phyloP scores from a whole-genome alignment of 2,329 filamentous ascomycete genomes.

The Sporothrix globosa region DNA sequence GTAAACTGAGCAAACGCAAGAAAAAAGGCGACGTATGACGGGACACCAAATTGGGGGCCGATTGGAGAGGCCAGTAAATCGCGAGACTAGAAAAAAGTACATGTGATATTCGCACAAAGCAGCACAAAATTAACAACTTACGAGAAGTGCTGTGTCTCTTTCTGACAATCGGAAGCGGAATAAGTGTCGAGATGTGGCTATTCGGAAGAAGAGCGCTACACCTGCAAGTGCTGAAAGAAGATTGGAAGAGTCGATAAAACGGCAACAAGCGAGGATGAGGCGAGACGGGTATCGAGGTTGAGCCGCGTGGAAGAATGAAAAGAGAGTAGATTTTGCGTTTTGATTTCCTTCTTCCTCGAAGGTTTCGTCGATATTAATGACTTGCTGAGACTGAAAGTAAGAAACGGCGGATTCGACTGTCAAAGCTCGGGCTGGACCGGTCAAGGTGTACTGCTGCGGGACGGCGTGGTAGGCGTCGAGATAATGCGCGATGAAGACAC shows the following conservation, averaged over 20 bases:
- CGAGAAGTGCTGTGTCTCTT: background rate
- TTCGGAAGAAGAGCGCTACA: background rate
- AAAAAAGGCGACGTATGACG: background rate
- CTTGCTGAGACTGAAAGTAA: too few relatives aligned
- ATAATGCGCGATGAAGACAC: slow-evolving; percentile 4
- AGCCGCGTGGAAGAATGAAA: slow-evolving; percentile 12
- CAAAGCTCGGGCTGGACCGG: slow-evolving; percentile 16
- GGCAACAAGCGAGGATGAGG: slow-evolving; percentile 17
- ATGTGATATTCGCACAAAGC: slow-evolving; percentile 1
- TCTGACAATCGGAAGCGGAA: background rate
- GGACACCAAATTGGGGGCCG: background rate
- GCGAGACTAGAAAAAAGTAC: slow-evolving; percentile 1
- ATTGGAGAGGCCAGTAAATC: slow-evolving; percentile 3
- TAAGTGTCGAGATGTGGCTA: background rate
- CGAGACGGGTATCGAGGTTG: slow-evolving; percentile 16
- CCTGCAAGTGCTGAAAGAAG: slow-evolving; percentile 14
- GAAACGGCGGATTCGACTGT: background rate
- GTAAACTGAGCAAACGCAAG: slow-evolving; percentile 16
- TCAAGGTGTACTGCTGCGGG: slow-evolving; percentile 13
- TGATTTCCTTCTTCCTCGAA: background rate
- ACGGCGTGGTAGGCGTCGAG: slow-evolving; percentile 17
- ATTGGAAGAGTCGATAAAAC: slow-evolving; percentile 3
- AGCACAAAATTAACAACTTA: background rate
- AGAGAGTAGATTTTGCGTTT: background rate
- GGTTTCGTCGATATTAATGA: slow-evolving; percentile 17